Percentiles rank a stretch among this genome's conserved stretches.
Conservation (phyloP, 1,139 yeast species). For the Zygosaccharomyces pseudobailii region DNA sequence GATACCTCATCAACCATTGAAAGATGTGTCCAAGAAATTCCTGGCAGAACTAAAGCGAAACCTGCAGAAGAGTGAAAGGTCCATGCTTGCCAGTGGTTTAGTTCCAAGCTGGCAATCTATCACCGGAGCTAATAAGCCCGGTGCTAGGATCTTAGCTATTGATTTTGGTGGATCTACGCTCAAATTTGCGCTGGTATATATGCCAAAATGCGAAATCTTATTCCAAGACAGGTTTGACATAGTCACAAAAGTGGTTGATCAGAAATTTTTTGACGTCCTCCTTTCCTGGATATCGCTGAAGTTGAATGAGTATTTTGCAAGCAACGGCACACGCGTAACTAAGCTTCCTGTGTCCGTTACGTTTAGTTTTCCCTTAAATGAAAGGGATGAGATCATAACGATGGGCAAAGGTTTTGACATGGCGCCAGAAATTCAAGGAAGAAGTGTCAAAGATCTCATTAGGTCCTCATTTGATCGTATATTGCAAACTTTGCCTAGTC, state of each 20-base stretch:
- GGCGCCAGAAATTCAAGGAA: constrained; percentile 16
- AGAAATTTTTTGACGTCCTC: constrained; percentile 26
- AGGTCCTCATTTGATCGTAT: constrained; percentile 15
- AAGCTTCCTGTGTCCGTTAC: constrained; percentile 28
- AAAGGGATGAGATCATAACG: constrained; percentile 24
- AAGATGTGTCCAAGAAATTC: constrained; percentile 11
- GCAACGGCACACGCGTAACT: background rate
- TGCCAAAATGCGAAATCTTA: constrained; percentile 14
- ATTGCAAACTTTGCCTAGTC: constrained; percentile 1
- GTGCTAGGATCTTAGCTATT: constrained; percentile 15
- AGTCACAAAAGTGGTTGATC: constrained; percentile 21
- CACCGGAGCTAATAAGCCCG: too few species aligned
- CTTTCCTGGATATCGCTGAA: constrained; percentile 16
- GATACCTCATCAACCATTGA: constrained; percentile 14
- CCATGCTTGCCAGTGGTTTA: constrained; percentile 20
- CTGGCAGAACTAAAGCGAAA: constrained; percentile 15
- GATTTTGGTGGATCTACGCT: constrained; percentile 31
- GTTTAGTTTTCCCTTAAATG: constrained; percentile 36
- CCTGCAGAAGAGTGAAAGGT: constrained; percentile 15
- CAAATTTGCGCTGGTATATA: constrained; percentile 22
- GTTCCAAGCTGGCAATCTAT: background rate
- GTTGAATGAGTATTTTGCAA: background rate
- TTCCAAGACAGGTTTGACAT: constrained; percentile 14
- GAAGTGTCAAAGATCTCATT: constrained; percentile 20
- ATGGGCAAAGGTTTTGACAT: constrained; percentile 38